Evolutionary conservation across 129 eudicot species (phyloP).

Genomic region (Pulicaria dysenterica): DNA sequence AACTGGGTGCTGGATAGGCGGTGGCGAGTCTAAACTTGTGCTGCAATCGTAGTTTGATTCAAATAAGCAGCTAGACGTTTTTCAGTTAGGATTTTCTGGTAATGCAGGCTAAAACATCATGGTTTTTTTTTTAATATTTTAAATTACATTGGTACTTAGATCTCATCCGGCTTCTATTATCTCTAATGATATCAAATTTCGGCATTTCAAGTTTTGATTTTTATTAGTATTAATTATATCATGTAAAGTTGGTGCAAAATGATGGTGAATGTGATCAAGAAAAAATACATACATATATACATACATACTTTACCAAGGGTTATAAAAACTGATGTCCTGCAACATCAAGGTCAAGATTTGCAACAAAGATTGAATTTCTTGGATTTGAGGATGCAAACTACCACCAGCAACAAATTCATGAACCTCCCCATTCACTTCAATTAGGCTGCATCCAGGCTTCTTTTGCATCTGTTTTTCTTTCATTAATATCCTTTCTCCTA

Average conservation of each 20-base stretch:
- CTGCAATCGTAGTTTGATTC: conserved; percentile 30
- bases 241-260: no score
- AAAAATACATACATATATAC: background rate
- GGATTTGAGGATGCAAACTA: conserved; percentile 38
- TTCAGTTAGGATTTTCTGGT: background rate
- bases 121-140: no score
- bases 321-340: conserved; percentile 29
- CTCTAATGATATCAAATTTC: no score
- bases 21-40: conserved; percentile 41
- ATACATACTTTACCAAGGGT: background rate
- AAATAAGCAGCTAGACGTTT: conserved; percentile 34
- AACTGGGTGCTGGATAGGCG: conserved; percentile 56
- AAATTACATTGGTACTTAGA: no score
- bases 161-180: no score
- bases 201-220: no score
- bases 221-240: no score
- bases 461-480: conserved; percentile 49
- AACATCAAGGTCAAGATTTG: conserved; percentile 25
- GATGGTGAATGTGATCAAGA: background rate
- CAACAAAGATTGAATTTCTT: conserved; percentile 34
- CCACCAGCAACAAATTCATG: conserved; percentile 71
- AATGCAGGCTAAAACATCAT: no score
- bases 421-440: conserved; percentile 70
- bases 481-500: conserved; percentile 56
- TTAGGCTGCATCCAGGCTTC: conserved; percentile 59